phyloP scores from a whole-genome alignment of 192 early-diverging fungal species.

The Chytriomyces hyalinus region DNA sequence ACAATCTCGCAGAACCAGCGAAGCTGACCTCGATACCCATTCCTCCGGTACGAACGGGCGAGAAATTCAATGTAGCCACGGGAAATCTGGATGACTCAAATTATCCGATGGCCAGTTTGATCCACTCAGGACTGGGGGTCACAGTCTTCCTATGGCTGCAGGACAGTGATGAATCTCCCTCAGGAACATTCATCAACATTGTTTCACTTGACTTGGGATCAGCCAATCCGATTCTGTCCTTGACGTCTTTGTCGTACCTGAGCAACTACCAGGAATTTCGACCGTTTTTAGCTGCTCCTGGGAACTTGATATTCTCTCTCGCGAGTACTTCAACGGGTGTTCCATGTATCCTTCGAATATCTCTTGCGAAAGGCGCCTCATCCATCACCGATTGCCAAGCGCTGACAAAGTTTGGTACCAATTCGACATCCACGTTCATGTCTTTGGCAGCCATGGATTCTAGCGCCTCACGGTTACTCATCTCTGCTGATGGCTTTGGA shows the following conservation, averaged over 20 bases:
- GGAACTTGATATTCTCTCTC: not conserved
- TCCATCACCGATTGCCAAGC: conserved; percentile 10
- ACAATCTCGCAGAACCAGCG: not conserved
- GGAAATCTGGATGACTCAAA: not conserved
- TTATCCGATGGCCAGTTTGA: not conserved
- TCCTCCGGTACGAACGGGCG: not conserved
- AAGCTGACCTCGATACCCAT: not conserved
- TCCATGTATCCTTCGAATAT: conserved; percentile 25
- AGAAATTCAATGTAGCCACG: not conserved
- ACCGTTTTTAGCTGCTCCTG: not conserved
- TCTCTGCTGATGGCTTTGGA: conserved; percentile 17
- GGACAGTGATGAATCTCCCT: not conserved
- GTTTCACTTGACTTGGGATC: not conserved
- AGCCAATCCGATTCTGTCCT: not conserved
- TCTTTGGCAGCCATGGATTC: conserved; percentile 10
- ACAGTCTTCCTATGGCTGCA: conserved; percentile 4
- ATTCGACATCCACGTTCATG: not conserved
- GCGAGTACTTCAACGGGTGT: conserved; percentile 2
- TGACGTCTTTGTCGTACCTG: conserved; percentile 1
- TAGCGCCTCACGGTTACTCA: not conserved
- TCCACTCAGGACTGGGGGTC: too few relatives aligned
- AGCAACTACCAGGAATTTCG: conserved; percentile 15
- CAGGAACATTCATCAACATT: conserved; percentile 5
- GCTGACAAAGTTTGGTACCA: conserved; percentile 2
- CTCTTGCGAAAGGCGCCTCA: not conserved